Evolutionary conservation across 1,139 yeast species (phyloP).

Genomic region (Blastobotrys arbuscula): DNA sequence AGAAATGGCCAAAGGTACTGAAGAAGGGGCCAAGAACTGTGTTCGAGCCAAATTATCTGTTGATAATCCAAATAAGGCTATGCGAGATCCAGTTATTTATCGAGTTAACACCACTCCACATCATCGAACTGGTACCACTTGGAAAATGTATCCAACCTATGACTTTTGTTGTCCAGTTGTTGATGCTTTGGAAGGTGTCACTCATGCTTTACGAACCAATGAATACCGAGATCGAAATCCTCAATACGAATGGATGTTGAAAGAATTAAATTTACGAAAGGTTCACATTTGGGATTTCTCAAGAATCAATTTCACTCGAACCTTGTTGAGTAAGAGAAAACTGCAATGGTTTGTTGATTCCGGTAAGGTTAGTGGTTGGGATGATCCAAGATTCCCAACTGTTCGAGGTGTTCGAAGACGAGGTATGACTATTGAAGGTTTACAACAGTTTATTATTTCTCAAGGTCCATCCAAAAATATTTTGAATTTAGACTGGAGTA

Average conservation of each 20-base stretch:
- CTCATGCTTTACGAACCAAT: conserved; percentile 94
- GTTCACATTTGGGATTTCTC: conserved; percentile 98
- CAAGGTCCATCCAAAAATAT: conserved; percentile 98
- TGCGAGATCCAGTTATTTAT: conserved; percentile 96
- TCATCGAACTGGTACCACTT: conserved; percentile 83
- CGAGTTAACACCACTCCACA: conserved; percentile 88
- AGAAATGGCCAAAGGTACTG: conserved; percentile 92
- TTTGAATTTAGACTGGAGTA: conserved; percentile 92
- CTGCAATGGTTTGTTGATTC: conserved; percentile 98
- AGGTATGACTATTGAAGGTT: conserved; percentile 98
- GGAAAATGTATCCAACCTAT: conserved; percentile 97
- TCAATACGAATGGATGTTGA: conserved; percentile 93
- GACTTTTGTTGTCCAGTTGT: conserved; percentile 98
- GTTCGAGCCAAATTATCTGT: conserved; percentile 93
- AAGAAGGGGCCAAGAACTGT: conserved; percentile 82
- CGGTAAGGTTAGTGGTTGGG: conserved; percentile 83
- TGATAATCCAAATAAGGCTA: conserved; percentile 81
- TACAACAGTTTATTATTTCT: conserved; percentile 82
- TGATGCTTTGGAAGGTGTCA: conserved; percentile 91
- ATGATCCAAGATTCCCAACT: conserved; percentile 98
- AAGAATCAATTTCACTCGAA: conserved; percentile 91
- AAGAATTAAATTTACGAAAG: conserved; percentile 73
- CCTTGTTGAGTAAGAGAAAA: conserved; percentile 91
- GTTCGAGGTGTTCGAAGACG: conserved; percentile 98
- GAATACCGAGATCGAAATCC: conserved; percentile 98